phyloP scores from a whole-genome alignment of 768 basidiomycete species.

The Mycena maculata region DNA sequence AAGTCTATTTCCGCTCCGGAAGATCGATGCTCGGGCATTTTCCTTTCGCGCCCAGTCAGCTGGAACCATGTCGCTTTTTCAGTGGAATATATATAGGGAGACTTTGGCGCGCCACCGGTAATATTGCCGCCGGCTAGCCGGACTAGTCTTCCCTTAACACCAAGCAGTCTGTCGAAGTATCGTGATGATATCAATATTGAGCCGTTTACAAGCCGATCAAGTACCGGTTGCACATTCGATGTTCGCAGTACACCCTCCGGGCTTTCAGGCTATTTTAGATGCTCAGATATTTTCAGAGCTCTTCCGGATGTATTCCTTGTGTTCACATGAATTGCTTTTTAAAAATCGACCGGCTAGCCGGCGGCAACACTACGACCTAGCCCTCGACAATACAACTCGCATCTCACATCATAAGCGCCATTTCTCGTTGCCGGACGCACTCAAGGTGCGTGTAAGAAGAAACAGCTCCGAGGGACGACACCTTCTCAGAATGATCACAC shows the following conservation, averaged over 20 bases:
- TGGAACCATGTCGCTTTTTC: background rate
- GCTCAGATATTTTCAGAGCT: background rate
- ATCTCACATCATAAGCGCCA: background rate
- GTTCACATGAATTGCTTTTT: background rate
- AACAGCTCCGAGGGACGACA: background rate
- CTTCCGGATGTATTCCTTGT: background rate
- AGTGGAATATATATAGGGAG: background rate
- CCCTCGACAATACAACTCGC: background rate
- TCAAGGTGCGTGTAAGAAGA: background rate
- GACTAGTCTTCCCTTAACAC: too few species aligned
- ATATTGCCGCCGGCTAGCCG: background rate
- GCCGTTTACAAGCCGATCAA: background rate
- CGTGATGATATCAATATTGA: too few species aligned
- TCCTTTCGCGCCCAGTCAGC: background rate
- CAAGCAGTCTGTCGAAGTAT: too few species aligned
- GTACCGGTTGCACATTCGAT: background rate
- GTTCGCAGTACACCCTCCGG: background rate
- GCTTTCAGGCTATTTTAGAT: background rate
- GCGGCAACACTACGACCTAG: background rate
- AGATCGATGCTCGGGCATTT: background rate
- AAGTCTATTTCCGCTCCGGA: background rate
- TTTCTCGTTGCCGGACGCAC: constrained; percentile 2
- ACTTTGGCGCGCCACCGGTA: background rate
- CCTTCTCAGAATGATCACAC: constrained; percentile 4
- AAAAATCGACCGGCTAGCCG: background rate